Conservation (phyloP, 495 filamentous ascomycete genomes). For the Achaetomiella virescens region DNA sequence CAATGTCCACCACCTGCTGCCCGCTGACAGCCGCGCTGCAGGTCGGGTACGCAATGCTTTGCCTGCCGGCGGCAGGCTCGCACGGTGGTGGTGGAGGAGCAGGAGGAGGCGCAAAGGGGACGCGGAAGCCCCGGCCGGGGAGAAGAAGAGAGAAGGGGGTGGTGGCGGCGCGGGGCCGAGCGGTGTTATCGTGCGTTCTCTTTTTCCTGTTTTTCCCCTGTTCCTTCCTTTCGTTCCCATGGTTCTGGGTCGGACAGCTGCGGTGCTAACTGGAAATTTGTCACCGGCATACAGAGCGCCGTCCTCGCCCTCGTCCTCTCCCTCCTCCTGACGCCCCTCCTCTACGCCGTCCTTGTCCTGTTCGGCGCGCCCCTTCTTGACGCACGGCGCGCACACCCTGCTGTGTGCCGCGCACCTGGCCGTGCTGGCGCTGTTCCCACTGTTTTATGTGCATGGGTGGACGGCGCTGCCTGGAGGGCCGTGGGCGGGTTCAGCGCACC, state of each 20-base stretch:
- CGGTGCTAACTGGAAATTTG: slow-evolving; percentile 4
- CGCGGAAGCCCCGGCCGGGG: slow-evolving; percentile 34
- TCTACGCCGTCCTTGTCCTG: slow-evolving; percentile 64
- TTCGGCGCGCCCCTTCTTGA: slow-evolving; percentile 88
- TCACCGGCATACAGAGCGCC: slow-evolving; percentile 42
- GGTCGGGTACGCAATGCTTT: slow-evolving; percentile 59
- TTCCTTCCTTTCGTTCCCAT: neutral
- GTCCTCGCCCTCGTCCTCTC: slow-evolving; percentile 59
- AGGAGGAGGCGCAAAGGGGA: slow-evolving; percentile 20
- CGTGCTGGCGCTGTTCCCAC: slow-evolving; percentile 62
- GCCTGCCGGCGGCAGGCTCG: slow-evolving; percentile 61
- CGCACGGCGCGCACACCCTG: slow-evolving; percentile 69
- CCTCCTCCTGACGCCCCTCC: slow-evolving; percentile 48
- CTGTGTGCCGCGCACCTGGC: slow-evolving; percentile 78
- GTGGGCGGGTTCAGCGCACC: slow-evolving; percentile 51
- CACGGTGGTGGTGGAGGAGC: slow-evolving; percentile 1
- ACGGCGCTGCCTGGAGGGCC: slow-evolving; percentile 65
- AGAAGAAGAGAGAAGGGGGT: slow-evolving; percentile 41
- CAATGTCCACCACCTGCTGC: slow-evolving; percentile 51
- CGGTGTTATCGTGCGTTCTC: slow-evolving; percentile 30
- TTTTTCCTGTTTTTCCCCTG: slow-evolving; percentile 2
- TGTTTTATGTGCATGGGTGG: slow-evolving; percentile 82
- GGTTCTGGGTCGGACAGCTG: no score
- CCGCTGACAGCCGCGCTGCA: slow-evolving; percentile 60
- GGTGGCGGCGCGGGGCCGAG: slow-evolving; percentile 22